Evolutionary conservation across 208 protist genomes (phyloP).

Genomic region (Leishmania aethiopica): DNA sequence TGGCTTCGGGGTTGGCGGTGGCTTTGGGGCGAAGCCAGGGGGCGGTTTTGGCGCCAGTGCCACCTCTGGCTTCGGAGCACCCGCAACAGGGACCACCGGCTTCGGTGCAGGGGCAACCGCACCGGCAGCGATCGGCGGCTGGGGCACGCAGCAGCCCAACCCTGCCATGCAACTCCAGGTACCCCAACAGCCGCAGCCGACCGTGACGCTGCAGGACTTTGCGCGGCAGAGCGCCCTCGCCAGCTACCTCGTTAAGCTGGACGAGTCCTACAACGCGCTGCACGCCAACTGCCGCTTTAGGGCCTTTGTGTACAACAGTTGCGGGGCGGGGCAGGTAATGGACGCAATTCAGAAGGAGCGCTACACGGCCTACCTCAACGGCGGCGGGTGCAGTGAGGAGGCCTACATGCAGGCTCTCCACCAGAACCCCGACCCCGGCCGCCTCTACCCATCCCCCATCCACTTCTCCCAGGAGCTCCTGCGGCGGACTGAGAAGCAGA

Average conservation of each 20-base stretch:
- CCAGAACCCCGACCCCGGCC: slow-evolving; percentile 55
- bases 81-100: slow-evolving; percentile 3
- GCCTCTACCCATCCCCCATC: slow-evolving; percentile 59
- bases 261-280: slow-evolving; percentile 73
- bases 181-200: slow-evolving; percentile 1
- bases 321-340: slow-evolving; percentile 46
- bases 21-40: background rate
- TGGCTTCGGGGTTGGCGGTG: slow-evolving; percentile 4
- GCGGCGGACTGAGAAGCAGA: slow-evolving; percentile 59
- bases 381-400: slow-evolving; percentile 57
- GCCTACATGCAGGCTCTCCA: slow-evolving; percentile 55
- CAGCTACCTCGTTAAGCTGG: slow-evolving; percentile 65
- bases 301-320: slow-evolving; percentile 80
- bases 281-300: slow-evolving; percentile 71
- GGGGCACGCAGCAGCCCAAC: slow-evolving; percentile 10
- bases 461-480: slow-evolving; percentile 80
- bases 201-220: slow-evolving; percentile 45
- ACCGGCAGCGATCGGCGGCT: background rate
- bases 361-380: slow-evolving; percentile 55
- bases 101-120: slow-evolving; percentile 19
- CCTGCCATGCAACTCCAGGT: background rate
- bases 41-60: background rate
- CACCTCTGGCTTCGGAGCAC: slow-evolving; percentile 17
- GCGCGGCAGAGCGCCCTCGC: slow-evolving; percentile 54
- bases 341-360: slow-evolving; percentile 67